These are phyloP conservation scores for Septoria petroselini DNA, from an alignment of 2,329 filamentous ascomycete species.

Conservation along the genomic window DNA sequence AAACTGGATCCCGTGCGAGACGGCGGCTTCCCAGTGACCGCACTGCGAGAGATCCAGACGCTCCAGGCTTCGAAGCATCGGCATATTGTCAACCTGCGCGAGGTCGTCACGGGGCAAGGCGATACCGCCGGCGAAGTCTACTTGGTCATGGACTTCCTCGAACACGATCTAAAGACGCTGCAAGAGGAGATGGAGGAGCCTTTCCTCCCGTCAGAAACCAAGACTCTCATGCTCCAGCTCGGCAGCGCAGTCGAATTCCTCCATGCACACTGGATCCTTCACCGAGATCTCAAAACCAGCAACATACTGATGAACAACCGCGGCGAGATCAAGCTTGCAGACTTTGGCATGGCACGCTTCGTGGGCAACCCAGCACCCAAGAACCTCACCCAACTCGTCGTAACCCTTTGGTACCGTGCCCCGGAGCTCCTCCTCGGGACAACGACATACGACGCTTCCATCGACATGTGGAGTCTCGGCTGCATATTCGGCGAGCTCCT, in stretches of 20 bases:
- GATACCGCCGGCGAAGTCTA: conserved; percentile 61
- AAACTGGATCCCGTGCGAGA: conserved; percentile 80
- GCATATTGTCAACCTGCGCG: conserved; percentile 77
- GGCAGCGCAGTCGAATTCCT: conserved; percentile 77
- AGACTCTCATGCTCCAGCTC: conserved; percentile 83
- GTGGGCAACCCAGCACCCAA: conserved; percentile 70
- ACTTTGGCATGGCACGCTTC: conserved; percentile 97
- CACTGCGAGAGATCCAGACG: conserved; percentile 89
- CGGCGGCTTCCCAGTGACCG: conserved; percentile 81
- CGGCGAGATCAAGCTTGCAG: conserved; percentile 89
- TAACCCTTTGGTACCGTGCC: conserved; percentile 94
- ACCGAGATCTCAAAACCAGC: conserved; percentile 84
- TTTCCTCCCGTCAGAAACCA: conserved; percentile 88
- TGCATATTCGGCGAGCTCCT: conserved; percentile 94
- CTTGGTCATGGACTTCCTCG: conserved; percentile 94
- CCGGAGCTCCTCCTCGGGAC: conserved; percentile 86
- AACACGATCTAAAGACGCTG: conserved; percentile 92
- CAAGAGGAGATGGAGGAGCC: conserved; percentile 93
- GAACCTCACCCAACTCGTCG: conserved; percentile 84
- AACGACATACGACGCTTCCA: conserved; percentile 66
- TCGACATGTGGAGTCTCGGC: conserved; percentile 95
- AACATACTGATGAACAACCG: conserved; percentile 95
- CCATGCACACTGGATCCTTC: conserved; percentile 85
- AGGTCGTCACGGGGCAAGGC: conserved; percentile 61
- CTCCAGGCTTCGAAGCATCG: conserved; percentile 74